A percentile compares a stretch with the other conserved stretches of the same genome.
Evolutionary conservation across 257 asterid species (phyloP).

Genomic region (Verbena officinalis): DNA sequence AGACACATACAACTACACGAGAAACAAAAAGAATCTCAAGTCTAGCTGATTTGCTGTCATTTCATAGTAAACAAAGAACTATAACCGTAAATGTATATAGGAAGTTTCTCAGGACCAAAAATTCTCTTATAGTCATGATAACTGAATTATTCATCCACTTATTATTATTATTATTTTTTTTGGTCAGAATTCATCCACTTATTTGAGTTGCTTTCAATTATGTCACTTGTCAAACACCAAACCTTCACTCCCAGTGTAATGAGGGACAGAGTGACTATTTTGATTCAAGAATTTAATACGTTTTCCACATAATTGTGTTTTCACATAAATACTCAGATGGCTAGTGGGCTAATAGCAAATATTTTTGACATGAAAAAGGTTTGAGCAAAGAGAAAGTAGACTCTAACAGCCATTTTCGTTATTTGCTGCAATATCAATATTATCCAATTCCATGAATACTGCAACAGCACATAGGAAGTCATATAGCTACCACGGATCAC

Average conservation of each 20-base stretch:
- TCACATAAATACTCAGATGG: not conserved
- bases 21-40: not conserved
- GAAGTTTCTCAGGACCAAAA: conserved; percentile 1
- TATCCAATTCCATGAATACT: conserved; percentile 6
- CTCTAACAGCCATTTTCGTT: conserved; percentile 4
- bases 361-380: not conserved
- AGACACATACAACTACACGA: not conserved
- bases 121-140: not conserved
- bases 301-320: not conserved
- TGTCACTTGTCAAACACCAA: conserved; percentile 12
- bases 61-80: conserved; percentile 2
- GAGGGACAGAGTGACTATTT: not conserved
- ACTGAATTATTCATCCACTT: not conserved
- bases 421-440: conserved; percentile 20
- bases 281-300: not conserved
- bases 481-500: conserved; percentile 8
- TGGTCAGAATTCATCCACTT: no score
- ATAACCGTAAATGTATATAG: not conserved
- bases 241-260: not conserved
- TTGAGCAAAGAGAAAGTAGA: not conserved
- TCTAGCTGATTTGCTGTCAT: not conserved
- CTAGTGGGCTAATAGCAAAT: not conserved
- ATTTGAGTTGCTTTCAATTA: not conserved
- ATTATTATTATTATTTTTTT: no score
- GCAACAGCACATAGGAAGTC: conserved; percentile 3